Evolutionary conservation across 495 filamentous ascomycete species (phyloP).

Genomic region (Aspergillus asperescens): DNA sequence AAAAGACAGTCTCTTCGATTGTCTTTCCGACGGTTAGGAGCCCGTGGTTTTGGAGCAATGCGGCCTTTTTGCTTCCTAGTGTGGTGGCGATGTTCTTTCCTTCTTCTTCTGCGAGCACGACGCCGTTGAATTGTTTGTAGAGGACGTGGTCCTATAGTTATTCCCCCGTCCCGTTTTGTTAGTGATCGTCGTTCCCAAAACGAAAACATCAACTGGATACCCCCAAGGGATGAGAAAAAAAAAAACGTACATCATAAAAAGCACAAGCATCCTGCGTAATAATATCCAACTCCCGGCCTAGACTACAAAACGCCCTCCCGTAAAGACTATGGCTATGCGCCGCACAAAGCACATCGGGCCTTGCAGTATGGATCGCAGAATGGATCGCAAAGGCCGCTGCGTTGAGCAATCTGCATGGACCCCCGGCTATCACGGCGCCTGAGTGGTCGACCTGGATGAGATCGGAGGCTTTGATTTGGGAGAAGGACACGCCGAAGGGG

Average conservation of each 20-base stretch:
- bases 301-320: slow-evolving; percentile 61
- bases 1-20: slow-evolving; percentile 61
- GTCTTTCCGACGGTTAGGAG: slow-evolving; percentile 52
- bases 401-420: slow-evolving; percentile 57
- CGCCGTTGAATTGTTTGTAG: slow-evolving; percentile 64
- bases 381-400: slow-evolving; percentile 66
- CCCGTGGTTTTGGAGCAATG: slow-evolving; percentile 66
- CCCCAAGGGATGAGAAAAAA: not conserved
- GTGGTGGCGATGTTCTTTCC: slow-evolving; percentile 60
- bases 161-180: too few species aligned
- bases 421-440: slow-evolving; percentile 65
- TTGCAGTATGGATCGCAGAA: slow-evolving; percentile 59
- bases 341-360: slow-evolving; percentile 67
- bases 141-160: slow-evolving; percentile 56
- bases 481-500: slow-evolving; percentile 69
- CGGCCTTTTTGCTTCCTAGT: slow-evolving; percentile 64
- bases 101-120: slow-evolving; percentile 68
- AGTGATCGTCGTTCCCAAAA: not conserved
- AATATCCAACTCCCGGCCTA: slow-evolving; percentile 64
- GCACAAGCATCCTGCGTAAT: slow-evolving; percentile 67
- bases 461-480: slow-evolving; percentile 62
- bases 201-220: not conserved
- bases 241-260: slow-evolving; percentile 50
- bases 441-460: slow-evolving; percentile 63
- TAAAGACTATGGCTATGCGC: slow-evolving; percentile 69